Evolutionary conservation across 768 basidiomycete genomes (phyloP).

Genomic region (Suillus sp.): DNA sequence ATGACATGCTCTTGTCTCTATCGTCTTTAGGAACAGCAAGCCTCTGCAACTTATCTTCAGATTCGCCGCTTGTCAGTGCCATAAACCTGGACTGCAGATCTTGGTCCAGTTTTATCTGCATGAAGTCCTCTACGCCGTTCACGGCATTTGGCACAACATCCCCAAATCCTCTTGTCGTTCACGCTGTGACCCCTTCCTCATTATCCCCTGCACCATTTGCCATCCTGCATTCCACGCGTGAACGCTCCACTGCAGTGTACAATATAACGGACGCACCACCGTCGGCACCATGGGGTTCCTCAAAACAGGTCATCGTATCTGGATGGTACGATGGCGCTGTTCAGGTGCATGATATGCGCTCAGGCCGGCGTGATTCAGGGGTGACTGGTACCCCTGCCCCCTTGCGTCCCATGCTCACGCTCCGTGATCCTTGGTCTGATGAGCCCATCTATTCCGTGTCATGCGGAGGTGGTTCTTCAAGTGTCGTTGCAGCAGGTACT

Average conservation of each 20-base stretch:
- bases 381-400: slow-evolving; percentile 31
- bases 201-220: slow-evolving; percentile 52
- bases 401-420: slow-evolving; percentile 58
- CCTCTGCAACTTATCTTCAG: slow-evolving; percentile 34
- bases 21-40: slow-evolving; percentile 56
- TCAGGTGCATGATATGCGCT: slow-evolving; percentile 73
- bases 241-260: slow-evolving; percentile 63
- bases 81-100: slow-evolving; percentile 54
- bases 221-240: slow-evolving; percentile 44
- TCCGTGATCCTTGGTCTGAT: slow-evolving; percentile 67
- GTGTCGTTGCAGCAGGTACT: slow-evolving; percentile 73
- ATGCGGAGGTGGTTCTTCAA: slow-evolving; percentile 67
- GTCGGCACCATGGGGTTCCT: slow-evolving; percentile 67
- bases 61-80: slow-evolving; percentile 25
- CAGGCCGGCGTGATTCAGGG: slow-evolving; percentile 24
- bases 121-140: slow-evolving; percentile 53
- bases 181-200: slow-evolving; percentile 50
- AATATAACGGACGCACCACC: slow-evolving; percentile 63
- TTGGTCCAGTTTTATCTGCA: slow-evolving; percentile 65
- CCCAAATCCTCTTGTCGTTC: slow-evolving; percentile 53
- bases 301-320: slow-evolving; percentile 70
- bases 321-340: slow-evolving; percentile 85
- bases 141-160: slow-evolving; percentile 69
- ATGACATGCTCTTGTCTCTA: slow-evolving; percentile 51
- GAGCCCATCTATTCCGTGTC: slow-evolving; percentile 79